These are phyloP conservation scores for Leishmania amazonensis DNA, from an alignment of 208 protist genomes.

Conservation along the genomic window DNA sequence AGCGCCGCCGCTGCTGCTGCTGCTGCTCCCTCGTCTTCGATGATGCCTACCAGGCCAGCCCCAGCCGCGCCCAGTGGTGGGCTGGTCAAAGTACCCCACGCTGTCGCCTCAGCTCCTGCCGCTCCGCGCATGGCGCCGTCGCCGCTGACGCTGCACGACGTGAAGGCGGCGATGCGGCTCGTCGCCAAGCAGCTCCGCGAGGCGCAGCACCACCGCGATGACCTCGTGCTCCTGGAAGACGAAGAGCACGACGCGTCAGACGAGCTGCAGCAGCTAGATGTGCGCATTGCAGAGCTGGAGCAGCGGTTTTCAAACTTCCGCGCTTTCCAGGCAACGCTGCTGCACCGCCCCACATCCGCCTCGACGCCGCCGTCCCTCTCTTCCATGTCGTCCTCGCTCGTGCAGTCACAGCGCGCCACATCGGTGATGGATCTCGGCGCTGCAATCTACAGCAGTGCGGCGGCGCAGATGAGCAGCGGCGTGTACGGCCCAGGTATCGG, in stretches of 20 bases:
- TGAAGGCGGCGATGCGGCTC: constrained; percentile 54
- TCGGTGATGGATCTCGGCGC: constrained; percentile 10
- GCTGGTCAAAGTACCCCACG: background rate
- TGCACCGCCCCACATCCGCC: constrained; percentile 38
- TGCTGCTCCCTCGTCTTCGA: background rate
- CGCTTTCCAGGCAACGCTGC: constrained; percentile 41
- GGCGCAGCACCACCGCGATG: constrained; percentile 65
- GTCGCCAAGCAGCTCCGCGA: constrained; percentile 48
- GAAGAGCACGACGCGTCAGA: constrained; percentile 60
- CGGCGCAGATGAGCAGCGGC: background rate
- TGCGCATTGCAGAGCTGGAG: constrained; percentile 48
- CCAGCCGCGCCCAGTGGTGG: background rate
- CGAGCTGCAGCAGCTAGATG: constrained; percentile 48
- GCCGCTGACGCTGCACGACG: constrained; percentile 26
- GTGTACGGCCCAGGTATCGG: background rate
- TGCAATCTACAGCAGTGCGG: background rate
- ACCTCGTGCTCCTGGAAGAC: constrained; percentile 71
- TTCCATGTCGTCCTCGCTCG: constrained; percentile 31
- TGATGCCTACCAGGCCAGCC: background rate
- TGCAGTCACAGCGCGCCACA: constrained; percentile 22
- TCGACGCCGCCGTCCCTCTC: constrained; percentile 19
- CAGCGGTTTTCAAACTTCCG: constrained; percentile 49
- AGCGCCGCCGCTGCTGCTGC: background rate
- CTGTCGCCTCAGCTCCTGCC: background rate
- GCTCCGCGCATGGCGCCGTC: constrained; percentile 3